Evolutionary conservation across 1,284 basidiomycete genomes (phyloP).

Genomic region (Flammula alnicola): DNA sequence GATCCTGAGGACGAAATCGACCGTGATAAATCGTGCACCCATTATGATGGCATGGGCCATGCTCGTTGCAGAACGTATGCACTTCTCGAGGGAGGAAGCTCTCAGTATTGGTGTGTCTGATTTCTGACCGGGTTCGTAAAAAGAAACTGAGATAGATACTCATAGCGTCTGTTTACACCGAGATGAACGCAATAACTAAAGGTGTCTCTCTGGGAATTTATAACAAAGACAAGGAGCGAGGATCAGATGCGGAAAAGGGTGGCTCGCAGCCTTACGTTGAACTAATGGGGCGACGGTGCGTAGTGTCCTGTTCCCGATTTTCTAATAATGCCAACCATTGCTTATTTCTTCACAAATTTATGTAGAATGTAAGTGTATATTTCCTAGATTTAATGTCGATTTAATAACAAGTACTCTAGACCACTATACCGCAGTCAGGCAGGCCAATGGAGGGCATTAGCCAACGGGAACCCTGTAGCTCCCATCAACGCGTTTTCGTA

Average conservation of each 20-base stretch:
- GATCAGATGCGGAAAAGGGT: conserved; percentile 55
- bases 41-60: conserved; percentile 94
- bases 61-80: conserved; percentile 82
- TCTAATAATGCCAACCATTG: not conserved
- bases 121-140: too few species aligned
- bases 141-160: too few species aligned
- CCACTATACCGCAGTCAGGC: conserved; percentile 78
- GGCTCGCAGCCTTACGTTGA: conserved; percentile 92
- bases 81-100: conserved; percentile 87
- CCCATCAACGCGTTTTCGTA: conserved; percentile 82
- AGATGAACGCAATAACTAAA: conserved; percentile 86
- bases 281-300: conserved; percentile 85
- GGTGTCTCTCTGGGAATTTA: conserved; percentile 83
- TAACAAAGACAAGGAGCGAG: conserved; percentile 55
- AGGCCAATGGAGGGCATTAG: conserved; percentile 83
- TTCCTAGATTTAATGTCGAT: conserved; percentile 2
- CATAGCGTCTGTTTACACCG: conserved; percentile 88
- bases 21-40: conserved; percentile 89
- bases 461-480: conserved; percentile 69
- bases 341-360: conserved; percentile 2
- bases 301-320: conserved; percentile 14
- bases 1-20: conserved; percentile 62
- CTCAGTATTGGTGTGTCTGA: conserved; percentile 81
- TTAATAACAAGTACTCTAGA: conserved; percentile 44
- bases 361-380: conserved; percentile 54